A percentile compares a stretch with the other conserved stretches of the same genome.
Evolutionary conservation across 1,284 basidiomycete species (phyloP).

Genomic region (Ceratobasidium theobromae): DNA sequence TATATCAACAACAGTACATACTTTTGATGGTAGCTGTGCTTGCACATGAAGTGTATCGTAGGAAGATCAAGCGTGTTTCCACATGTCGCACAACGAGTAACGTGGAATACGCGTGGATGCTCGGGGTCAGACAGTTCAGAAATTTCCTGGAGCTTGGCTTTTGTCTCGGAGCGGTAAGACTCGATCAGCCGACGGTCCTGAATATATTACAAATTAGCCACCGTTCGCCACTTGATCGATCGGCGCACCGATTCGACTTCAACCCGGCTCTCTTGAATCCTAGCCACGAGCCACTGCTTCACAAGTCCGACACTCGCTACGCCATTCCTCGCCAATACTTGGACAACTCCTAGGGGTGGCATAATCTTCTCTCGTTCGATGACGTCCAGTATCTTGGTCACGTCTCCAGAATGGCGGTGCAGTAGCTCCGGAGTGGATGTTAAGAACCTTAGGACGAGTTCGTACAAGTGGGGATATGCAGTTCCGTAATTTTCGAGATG

Average conservation of each 20-base stretch:
- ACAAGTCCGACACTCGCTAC: slow-evolving; percentile 89
- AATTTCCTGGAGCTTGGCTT: slow-evolving; percentile 79
- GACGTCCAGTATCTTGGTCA: slow-evolving; percentile 68
- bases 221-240: background rate
- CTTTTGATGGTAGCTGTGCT: slow-evolving; percentile 95
- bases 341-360: slow-evolving; percentile 85
- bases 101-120: slow-evolving; percentile 87
- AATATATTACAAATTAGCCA: slow-evolving; percentile 15
- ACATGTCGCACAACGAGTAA: slow-evolving; percentile 88
- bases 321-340: slow-evolving; percentile 81
- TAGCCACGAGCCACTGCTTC: slow-evolving; percentile 81
- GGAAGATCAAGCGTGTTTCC: slow-evolving; percentile 88
- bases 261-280: slow-evolving; percentile 70
- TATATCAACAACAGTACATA: slow-evolving; percentile 44
- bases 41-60: slow-evolving; percentile 96
- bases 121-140: slow-evolving; percentile 74
- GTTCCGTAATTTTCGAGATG: slow-evolving; percentile 75
- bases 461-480: slow-evolving; percentile 75
- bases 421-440: slow-evolving; percentile 76
- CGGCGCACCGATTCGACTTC: slow-evolving; percentile 75
- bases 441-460: slow-evolving; percentile 86
- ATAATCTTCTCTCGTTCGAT: slow-evolving; percentile 82
- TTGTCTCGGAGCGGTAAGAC: slow-evolving; percentile 85
- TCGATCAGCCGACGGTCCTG: slow-evolving; percentile 82
- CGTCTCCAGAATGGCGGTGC: slow-evolving; percentile 66